Percentiles rank a stretch among this genome's conserved stretches.
These are phyloP conservation scores for Malania oleifera DNA, from an alignment of 164 flowering plant species.

Conservation along the genomic window DNA sequence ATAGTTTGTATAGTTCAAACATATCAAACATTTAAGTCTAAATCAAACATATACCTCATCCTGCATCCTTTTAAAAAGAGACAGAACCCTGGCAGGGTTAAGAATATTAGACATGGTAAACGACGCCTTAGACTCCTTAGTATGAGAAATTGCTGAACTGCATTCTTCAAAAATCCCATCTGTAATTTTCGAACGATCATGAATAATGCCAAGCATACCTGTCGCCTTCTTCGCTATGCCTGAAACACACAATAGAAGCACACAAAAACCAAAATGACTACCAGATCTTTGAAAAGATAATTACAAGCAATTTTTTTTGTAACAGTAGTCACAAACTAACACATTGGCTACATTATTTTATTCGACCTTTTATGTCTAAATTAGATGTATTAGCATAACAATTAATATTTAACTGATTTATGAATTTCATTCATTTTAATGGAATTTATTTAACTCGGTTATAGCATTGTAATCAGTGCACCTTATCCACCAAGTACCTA, in stretches of 20 bases:
- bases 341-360: too few relatives aligned
- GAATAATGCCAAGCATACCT: slow-evolving; percentile 36
- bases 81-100: slow-evolving; percentile 50
- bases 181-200: slow-evolving; percentile 55
- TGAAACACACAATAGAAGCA: slow-evolving; percentile 25
- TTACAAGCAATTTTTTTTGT: too few relatives aligned
- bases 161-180: slow-evolving; percentile 41
- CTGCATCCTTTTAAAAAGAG: slow-evolving; percentile 61
- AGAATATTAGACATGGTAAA: slow-evolving; percentile 30
- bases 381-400: too few relatives aligned
- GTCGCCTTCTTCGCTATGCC: slow-evolving; percentile 64
- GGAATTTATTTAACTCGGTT: too few relatives aligned
- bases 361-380: too few relatives aligned
- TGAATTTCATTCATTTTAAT: too few relatives aligned
- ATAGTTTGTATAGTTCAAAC: background rate
- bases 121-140: slow-evolving; percentile 40
- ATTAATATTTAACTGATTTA: too few relatives aligned
- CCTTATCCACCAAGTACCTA: too few relatives aligned
- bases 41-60: slow-evolving; percentile 65
- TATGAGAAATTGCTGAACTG: slow-evolving; percentile 45
- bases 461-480: too few relatives aligned
- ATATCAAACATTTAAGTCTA: too few relatives aligned
- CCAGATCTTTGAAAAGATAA: too few relatives aligned
- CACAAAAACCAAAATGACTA: background rate
- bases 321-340: too few relatives aligned